Evolutionary conservation across 768 basidiomycete genomes (phyloP).

Genomic region (Sutorius australiensis): DNA sequence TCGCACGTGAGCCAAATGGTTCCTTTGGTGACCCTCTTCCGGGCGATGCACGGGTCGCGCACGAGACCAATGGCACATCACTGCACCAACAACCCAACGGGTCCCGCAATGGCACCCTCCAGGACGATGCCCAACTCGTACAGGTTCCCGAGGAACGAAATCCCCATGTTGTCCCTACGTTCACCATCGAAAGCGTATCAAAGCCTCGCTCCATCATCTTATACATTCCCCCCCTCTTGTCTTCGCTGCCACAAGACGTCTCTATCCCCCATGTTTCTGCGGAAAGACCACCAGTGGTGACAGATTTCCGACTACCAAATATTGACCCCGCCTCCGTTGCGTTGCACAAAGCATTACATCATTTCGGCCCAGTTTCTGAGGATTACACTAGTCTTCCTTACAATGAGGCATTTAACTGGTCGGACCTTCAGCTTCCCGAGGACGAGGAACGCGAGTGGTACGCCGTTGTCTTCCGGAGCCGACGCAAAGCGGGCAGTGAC

Average conservation of each 20-base stretch:
- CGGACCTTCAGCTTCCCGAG: slow-evolving; percentile 57
- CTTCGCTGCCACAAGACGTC: slow-evolving; percentile 57
- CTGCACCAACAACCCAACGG: not conserved
- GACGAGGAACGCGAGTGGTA: slow-evolving; percentile 88
- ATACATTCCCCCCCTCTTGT: slow-evolving; percentile 83
- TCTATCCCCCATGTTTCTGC: slow-evolving; percentile 23
- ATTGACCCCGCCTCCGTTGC: slow-evolving; percentile 84
- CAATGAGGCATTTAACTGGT: slow-evolving; percentile 85
- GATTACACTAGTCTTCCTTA: slow-evolving; percentile 68
- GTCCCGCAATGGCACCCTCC: not conserved
- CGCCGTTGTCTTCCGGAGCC: slow-evolving; percentile 84
- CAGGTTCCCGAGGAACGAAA: slow-evolving; percentile 29
- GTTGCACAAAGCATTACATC: slow-evolving; percentile 80
- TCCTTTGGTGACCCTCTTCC: not conserved
- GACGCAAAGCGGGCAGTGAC: slow-evolving; percentile 68
- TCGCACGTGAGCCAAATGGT: not conserved
- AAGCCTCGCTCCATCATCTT: slow-evolving; percentile 51
- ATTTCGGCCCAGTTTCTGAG: slow-evolving; percentile 56
- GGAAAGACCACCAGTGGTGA: slow-evolving; percentile 47
- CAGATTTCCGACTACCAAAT: slow-evolving; percentile 73
- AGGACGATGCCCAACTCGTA: not conserved
- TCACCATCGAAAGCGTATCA: slow-evolving; percentile 37
- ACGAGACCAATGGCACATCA: not conserved
- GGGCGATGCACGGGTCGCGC: not conserved
- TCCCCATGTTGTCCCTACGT: slow-evolving; percentile 56